These are phyloP conservation scores for Diplotaxis tenuifolia DNA, from an alignment of 345 rosid species.

Conservation along the genomic window DNA sequence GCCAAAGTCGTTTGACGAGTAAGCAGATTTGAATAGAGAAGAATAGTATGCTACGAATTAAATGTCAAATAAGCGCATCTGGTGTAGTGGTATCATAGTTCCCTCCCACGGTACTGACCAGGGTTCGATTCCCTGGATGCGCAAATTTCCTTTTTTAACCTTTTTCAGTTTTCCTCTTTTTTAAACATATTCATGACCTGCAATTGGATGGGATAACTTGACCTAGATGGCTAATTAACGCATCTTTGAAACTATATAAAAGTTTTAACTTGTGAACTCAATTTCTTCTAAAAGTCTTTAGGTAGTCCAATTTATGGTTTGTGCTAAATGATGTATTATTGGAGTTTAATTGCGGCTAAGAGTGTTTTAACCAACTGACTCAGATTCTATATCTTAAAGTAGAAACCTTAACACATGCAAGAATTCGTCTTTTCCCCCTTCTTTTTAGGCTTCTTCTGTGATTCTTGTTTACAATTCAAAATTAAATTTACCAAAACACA, in stretches of 20 bases:
- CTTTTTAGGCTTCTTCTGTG: background rate
- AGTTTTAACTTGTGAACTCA: too few relatives aligned
- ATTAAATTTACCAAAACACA: background rate
- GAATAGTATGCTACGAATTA: too few relatives aligned
- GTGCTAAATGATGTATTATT: too few relatives aligned
- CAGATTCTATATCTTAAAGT: background rate
- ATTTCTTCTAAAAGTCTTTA: too few relatives aligned
- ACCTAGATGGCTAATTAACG: too few relatives aligned
- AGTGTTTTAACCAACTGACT: background rate
- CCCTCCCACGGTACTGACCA: slow-evolving; percentile 73
- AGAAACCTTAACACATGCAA: background rate
- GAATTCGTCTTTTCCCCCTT: background rate
- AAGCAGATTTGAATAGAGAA: background rate
- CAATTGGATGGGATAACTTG: too few relatives aligned
- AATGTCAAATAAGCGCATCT: background rate
- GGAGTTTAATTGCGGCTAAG: background rate
- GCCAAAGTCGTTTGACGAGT: background rate
- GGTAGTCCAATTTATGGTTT: too few relatives aligned
- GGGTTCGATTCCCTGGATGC: slow-evolving; percentile 2
- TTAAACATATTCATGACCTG: too few relatives aligned
- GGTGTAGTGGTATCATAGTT: slow-evolving; percentile 84
- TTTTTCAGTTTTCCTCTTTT: too few relatives aligned
- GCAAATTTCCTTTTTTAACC: background rate
- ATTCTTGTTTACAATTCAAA: background rate
- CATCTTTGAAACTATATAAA: too few relatives aligned